Base-by-base conservation (phyloP, 805 yeast species). In the Saccharomyces cerevisiae region DNA sequence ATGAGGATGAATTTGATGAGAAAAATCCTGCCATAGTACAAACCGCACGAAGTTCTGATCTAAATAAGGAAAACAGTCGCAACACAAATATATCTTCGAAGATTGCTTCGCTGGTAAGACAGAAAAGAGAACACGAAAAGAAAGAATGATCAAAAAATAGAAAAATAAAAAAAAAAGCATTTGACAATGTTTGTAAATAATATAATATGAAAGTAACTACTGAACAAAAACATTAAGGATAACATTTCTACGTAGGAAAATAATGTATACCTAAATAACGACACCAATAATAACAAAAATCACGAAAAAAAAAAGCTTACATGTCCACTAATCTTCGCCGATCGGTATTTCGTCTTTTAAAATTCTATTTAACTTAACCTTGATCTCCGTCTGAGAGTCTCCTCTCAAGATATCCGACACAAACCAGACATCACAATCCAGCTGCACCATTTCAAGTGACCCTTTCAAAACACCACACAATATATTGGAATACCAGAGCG, bases 291-390 rank as follows among this genome's bases (percentile, higher is more conserved):
- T 36, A 36, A 36, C 43, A 17, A 17, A 31, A 31, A 31, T 17
- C 17, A 36, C 6, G 14, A 31, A 13, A 36, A 17, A 36, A 36
- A 17, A 17, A 36, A 17, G 43, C 43, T 36, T 21, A 36, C 17
- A 21, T 1, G 11, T 36, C 24, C 24, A 17, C 24, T 69, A 85
- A 59, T 91, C 97, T 70, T 94, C 98, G 26, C 98, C 99, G 5
- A 96, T 95, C 13, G 99, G 99, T 48, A 94, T 85, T 73, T 94
- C 99, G 67, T 94, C 99, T 65, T 87, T 89, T 61, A 92, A 73
- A 2, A 89, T 79, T 62, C 79, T 84, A 49, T 83, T 74, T 59
- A 94, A 74, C 62, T 82, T 83, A 48, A 94, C 80, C 57, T 85
- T 78, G 53, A 94, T 72, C 65, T 90, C 97, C 0, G 97, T 92